Evolutionary conservation across 257 asterid species (phyloP).

Genomic region (Thymus mandschuricus): DNA sequence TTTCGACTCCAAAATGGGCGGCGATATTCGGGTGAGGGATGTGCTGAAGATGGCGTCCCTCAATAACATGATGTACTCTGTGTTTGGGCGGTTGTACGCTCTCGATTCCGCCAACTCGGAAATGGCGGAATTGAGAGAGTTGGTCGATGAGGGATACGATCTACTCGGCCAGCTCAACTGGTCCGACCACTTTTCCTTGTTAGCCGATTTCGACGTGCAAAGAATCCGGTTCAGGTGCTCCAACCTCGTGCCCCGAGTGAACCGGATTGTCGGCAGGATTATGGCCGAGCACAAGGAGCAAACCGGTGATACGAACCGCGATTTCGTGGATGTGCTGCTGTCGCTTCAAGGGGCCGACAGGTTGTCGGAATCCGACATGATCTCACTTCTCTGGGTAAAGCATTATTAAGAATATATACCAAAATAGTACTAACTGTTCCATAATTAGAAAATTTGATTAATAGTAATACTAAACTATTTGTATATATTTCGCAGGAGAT

Average conservation of each 20-base stretch:
- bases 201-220: conserved; percentile 65
- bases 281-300: conserved; percentile 45
- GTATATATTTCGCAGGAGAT: conserved; percentile 54
- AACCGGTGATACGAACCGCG: conserved; percentile 29
- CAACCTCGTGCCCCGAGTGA: conserved; percentile 66
- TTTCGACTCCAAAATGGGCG: background rate
- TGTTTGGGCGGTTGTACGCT: conserved; percentile 55
- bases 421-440: too few species aligned
- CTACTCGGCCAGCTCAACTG: conserved; percentile 64
- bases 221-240: conserved; percentile 64
- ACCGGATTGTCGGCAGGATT: conserved; percentile 57
- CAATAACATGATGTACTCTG: conserved; percentile 71
- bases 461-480: background rate
- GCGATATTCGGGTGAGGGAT: conserved; percentile 54
- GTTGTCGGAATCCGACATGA: conserved; percentile 71
- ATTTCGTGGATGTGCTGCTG: conserved; percentile 69
- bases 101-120: conserved; percentile 36
- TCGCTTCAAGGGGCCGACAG: conserved; percentile 59
- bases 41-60: conserved; percentile 65
- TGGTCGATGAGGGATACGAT: conserved; percentile 75
- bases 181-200: conserved; percentile 76
- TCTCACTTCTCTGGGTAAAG: conserved; percentile 89
- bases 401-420: background rate
- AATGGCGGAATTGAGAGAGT: conserved; percentile 44
- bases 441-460: too few species aligned